Base-by-base conservation (phyloP, 2,329 filamentous ascomycete genomes). In the Colletotrichum tabaci region DNA sequence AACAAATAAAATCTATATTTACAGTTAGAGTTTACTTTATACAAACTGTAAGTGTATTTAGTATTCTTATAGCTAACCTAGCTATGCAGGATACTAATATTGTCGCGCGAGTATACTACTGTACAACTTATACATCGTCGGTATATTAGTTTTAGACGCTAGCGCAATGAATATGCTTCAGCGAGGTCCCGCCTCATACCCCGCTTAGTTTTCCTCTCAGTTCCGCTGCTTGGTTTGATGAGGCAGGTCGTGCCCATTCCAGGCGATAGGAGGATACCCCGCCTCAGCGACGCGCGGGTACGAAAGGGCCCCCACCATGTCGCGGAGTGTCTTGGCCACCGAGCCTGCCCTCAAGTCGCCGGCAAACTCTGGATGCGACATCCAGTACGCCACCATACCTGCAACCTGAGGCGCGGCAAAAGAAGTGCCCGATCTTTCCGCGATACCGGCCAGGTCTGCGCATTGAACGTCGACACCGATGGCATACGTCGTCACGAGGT, bases 201-300 rank as follows among this genome's bases (percentile, higher is more conserved):
- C 7, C 21, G n/a, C 10, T 5, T 50, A 12, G 4, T 21, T 50
- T 12, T 23, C 47, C 47, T 50, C 3, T 21, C 4, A 1, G n/a
- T 23, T 21, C 3, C 21, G 3, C n/a, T 1, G n/a, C 23, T 15
- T 18, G 47, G 21, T 4, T 21, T 12, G n/a, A 12, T 1, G 23
- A 21, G 47, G 40, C n/a, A 56, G 40, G 42, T 65, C 62, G 40
- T 65, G 6, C 4, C 62, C 62, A 26, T 65, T 65, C 62, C 62
- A 65, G 23, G 62, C 62, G 26, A 65, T 65, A 23, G 52, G 52
- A 1, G 62, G 52, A 26, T 26, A 65, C 21, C 52, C 62, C 2
- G 52, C 4, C 52, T 65, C 16, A 1, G 16, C 12, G 26, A 65
- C 40, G 2, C 62, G 62, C 2, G 52, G 62, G 26, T 49, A 65